phyloP scores from a whole-genome alignment of 2,329 filamentous ascomycete genomes.

The Decorospora gaudefroyi region DNA sequence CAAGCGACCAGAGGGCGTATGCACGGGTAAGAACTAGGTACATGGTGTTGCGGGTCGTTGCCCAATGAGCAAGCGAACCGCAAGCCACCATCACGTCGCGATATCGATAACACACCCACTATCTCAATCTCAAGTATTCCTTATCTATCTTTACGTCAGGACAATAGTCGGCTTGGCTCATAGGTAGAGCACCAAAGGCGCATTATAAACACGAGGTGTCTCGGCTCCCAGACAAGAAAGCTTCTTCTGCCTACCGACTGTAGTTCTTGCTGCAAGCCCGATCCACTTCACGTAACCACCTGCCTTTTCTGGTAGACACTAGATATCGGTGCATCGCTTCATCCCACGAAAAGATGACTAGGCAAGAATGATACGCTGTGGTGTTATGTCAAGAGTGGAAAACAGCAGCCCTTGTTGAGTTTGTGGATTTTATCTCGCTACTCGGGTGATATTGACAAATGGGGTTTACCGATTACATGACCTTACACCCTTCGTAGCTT shows the following conservation, averaged over 20 bases:
- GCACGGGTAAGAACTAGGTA: background rate
- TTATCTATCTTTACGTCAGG: slow-evolving; percentile 35
- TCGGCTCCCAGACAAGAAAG: slow-evolving; percentile 31
- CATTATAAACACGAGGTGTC: slow-evolving; percentile 15
- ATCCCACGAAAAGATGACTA: slow-evolving; percentile 14
- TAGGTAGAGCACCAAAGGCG: slow-evolving; percentile 17
- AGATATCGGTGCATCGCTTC: slow-evolving; percentile 1
- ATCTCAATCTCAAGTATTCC: slow-evolving; percentile 19
- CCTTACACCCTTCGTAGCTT: slow-evolving; percentile 9
- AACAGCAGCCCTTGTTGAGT: background rate
- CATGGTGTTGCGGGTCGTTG: slow-evolving; percentile 2
- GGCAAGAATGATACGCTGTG: too few relatives aligned
- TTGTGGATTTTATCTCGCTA: too few relatives aligned
- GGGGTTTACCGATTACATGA: slow-evolving; percentile 12
- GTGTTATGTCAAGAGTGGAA: slow-evolving; percentile 8
- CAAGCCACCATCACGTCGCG: slow-evolving; percentile 10
- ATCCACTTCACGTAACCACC: slow-evolving; percentile 7
- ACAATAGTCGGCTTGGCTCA: slow-evolving; percentile 4
- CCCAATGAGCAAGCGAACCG: slow-evolving; percentile 11
- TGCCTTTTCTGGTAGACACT: slow-evolving; percentile 6
- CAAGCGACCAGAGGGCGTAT: too few relatives aligned
- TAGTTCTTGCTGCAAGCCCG: slow-evolving; percentile 5
- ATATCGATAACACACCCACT: slow-evolving; percentile 21
- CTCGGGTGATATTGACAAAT: slow-evolving; percentile 9
- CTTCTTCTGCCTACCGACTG: slow-evolving; percentile 5